Evolutionary conservation across 805 yeast species (phyloP).

Genomic region (Monosporozyma unispora): DNA sequence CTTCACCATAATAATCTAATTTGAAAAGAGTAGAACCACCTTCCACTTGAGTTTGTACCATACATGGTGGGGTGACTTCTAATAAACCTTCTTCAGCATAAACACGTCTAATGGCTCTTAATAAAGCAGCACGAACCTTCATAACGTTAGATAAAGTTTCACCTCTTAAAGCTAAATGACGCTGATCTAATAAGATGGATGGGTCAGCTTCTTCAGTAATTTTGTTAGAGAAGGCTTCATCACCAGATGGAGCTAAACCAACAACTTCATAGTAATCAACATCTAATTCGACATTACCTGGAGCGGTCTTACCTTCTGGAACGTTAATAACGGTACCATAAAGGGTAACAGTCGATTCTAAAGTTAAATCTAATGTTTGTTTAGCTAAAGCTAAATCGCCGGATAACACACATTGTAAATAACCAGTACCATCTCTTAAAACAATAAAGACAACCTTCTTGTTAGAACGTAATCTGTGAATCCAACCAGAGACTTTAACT

Average conservation of each 20-base stretch:
- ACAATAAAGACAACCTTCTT: conserved; percentile 88
- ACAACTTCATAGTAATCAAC: conserved; percentile 85
- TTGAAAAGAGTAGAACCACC: conserved; percentile 96
- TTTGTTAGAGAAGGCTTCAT: conserved; percentile 89
- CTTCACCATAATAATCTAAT: conserved; percentile 92
- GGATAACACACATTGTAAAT: conserved; percentile 71
- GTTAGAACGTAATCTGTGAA: conserved; percentile 87
- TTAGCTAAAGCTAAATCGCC: conserved; percentile 92
- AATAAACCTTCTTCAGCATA: conserved; percentile 63
- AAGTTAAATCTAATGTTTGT: conserved; percentile 73
- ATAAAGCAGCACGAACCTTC: conserved; percentile 83
- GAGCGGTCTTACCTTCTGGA: conserved; percentile 95
- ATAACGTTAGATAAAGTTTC: conserved; percentile 86
- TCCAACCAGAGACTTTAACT: conserved; percentile 85
- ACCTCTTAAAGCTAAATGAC: conserved; percentile 95
- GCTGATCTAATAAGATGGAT: conserved; percentile 81
- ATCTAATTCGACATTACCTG: conserved; percentile 90
- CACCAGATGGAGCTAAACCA: conserved; percentile 94
- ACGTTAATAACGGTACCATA: conserved; percentile 74
- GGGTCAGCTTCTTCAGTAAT: conserved; percentile 93
- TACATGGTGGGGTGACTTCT: conserved; percentile 98
- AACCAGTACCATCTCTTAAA: conserved; percentile 93
- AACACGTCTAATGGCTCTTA: conserved; percentile 66
- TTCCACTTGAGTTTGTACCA: conserved; percentile 99
- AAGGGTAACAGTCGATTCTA: conserved; percentile 75